Evolutionary conservation across 345 rosid genomes (phyloP).

Genomic region (Eucalyptus coolabah): DNA sequence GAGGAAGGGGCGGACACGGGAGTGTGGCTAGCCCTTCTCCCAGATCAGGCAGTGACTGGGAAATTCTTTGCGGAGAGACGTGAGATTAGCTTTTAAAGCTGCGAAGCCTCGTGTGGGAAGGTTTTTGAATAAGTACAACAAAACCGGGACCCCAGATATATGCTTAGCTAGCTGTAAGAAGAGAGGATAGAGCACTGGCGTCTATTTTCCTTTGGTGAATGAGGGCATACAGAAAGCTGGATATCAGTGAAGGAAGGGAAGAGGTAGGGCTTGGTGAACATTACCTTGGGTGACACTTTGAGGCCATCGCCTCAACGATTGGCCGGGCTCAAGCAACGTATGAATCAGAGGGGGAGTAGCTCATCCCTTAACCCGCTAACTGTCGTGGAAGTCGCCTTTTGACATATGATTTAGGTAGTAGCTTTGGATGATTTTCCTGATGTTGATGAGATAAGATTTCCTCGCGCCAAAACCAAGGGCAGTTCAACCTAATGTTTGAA

Average conservation of each 20-base stretch:
- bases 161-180: neutral
- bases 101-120: neutral
- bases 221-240: neutral
- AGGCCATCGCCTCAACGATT: neutral
- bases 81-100: slow-evolving; percentile 49
- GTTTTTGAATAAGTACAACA: neutral
- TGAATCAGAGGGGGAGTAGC: neutral
- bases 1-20: slow-evolving; percentile 91
- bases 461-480: neutral
- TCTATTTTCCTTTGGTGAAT: neutral
- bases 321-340: neutral
- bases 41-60: slow-evolving; percentile 62
- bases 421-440: neutral
- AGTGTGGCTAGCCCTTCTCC: slow-evolving; percentile 87
- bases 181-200: neutral
- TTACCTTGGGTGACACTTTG: neutral
- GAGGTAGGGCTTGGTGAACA: neutral
- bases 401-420: neutral
- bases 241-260: neutral
- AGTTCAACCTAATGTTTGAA: neutral
- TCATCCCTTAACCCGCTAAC: neutral
- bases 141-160: neutral
- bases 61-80: slow-evolving; percentile 94
- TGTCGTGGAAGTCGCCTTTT: neutral
- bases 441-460: neutral